Evolutionary conservation across 2,329 filamentous ascomycete genomes (phyloP).

Genomic region (Arthrinium puccinioides): DNA sequence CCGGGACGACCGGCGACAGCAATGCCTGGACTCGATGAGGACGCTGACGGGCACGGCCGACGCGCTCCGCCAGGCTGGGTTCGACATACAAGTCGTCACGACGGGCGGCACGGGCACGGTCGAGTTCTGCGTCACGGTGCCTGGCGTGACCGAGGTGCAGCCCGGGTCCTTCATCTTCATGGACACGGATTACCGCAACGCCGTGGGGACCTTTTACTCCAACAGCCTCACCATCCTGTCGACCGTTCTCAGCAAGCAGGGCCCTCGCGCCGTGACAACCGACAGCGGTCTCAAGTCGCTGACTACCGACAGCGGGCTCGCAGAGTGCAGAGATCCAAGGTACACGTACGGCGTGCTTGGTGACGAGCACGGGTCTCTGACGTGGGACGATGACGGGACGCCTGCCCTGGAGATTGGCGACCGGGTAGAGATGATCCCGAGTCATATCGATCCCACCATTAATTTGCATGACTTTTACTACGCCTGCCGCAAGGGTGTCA

Average conservation of each 20-base stretch:
- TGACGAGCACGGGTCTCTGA: conserved; percentile 41
- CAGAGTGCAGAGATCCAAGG: conserved; percentile 35
- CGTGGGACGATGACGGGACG: conserved; percentile 28
- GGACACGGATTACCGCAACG: conserved; percentile 49
- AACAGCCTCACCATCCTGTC: conserved; percentile 41
- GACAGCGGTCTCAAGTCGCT: conserved; percentile 42
- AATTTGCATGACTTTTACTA: conserved; percentile 46
- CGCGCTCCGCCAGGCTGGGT: conserved; percentile 30
- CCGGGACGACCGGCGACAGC: conserved; percentile 28
- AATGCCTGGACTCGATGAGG: conserved; percentile 38
- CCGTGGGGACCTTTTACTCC: conserved; percentile 38
- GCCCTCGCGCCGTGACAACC: conserved; percentile 34
- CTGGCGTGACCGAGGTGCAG: conserved; percentile 45
- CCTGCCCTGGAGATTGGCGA: conserved; percentile 34
- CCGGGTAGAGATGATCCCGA: conserved; percentile 43
- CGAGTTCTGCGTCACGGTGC: conserved; percentile 43
- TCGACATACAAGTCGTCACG: conserved; percentile 40
- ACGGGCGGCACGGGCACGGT: conserved; percentile 45
- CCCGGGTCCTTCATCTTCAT: conserved; percentile 50
- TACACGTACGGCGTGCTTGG: conserved; percentile 37
- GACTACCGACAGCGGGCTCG: conserved; percentile 43
- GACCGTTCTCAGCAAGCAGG: conserved; percentile 41
- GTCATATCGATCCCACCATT: conserved; percentile 47
- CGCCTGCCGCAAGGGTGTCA: conserved; percentile 36
- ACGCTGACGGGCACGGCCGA: conserved; percentile 35